Conservation (phyloP, 345 rosid genomes). For the Camelina laxa region DNA sequence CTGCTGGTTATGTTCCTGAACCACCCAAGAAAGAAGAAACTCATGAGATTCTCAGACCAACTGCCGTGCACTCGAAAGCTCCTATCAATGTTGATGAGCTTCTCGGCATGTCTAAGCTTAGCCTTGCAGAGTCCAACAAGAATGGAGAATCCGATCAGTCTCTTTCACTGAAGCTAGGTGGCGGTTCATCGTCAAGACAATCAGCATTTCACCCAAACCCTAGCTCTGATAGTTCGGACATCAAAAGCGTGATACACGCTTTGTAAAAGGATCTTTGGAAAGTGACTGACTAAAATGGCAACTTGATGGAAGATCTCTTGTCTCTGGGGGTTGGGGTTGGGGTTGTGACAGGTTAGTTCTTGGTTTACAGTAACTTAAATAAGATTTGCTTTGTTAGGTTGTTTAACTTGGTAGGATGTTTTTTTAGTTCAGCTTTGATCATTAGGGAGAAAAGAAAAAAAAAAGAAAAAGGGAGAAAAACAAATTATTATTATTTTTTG, state of each 20-base stretch:
- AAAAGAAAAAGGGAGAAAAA: not conserved
- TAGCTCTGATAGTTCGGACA: constrained; percentile 55
- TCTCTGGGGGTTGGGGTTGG: constrained; percentile 23
- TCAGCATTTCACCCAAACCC: constrained; percentile 96
- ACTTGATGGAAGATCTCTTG: constrained; percentile 11
- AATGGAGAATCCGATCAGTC: constrained; percentile 58
- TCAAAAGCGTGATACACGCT: constrained; percentile 69
- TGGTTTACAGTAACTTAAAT: constrained; percentile 40
- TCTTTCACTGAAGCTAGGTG: constrained; percentile 72
- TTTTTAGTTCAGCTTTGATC: constrained; percentile 42
- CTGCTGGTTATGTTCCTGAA: constrained; percentile 58
- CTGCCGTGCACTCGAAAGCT: constrained; percentile 76
- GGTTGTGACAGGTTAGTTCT: constrained; percentile 36
- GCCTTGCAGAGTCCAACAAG: constrained; percentile 69
- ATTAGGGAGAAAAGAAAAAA: constrained; percentile 14
- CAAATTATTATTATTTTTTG: constrained; percentile 19
- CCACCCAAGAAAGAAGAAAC: constrained; percentile 53
- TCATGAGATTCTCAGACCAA: constrained; percentile 85
- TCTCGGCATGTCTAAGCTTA: constrained; percentile 90
- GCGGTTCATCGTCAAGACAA: constrained; percentile 71
- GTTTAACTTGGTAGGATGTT: constrained; percentile 39
- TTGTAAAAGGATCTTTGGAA: constrained; percentile 33
- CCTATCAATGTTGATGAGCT: constrained; percentile 91
- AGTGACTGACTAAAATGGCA: constrained; percentile 12
- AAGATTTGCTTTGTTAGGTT: constrained; percentile 37